These are phyloP conservation scores for Xenosphaeropsis pyriputrescens DNA, from an alignment of 2,329 filamentous ascomycete species.

Conservation along the genomic window DNA sequence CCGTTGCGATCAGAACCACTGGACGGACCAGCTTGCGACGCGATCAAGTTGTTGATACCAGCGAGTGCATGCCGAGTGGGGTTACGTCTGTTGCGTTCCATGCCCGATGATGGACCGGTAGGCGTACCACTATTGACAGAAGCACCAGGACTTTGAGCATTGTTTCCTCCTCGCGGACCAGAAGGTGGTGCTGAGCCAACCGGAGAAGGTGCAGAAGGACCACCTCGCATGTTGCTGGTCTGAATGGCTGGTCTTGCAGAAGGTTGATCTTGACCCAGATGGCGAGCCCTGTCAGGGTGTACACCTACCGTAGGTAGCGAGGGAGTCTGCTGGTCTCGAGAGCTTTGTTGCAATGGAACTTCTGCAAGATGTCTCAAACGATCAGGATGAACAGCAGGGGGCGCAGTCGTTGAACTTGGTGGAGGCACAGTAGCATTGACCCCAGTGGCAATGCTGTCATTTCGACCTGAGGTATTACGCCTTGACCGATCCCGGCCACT, in stretches of 20 bases:
- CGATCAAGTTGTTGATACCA: conserved; percentile 43
- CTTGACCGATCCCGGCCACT: conserved; percentile 12
- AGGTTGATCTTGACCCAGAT: conserved; percentile 4
- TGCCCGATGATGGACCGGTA: conserved; percentile 18
- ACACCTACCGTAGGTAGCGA: conserved; percentile 15
- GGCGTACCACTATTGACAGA: too few species aligned
- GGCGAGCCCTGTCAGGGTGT: conserved; percentile 17
- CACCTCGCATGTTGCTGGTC: conserved; percentile 17
- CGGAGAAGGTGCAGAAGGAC: conserved; percentile 16
- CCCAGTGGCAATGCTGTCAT: conserved; percentile 9
- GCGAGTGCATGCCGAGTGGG: conserved; percentile 33
- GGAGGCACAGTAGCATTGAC: conserved; percentile 4
- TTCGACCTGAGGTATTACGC: conserved; percentile 1
- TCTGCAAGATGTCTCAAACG: conserved; percentile 30
- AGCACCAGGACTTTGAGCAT: too few species aligned
- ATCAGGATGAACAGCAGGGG: conserved; percentile 27
- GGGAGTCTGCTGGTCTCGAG: conserved; percentile 15
- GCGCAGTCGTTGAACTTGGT: conserved; percentile 9
- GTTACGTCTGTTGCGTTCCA: conserved; percentile 14
- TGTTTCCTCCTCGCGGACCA: conserved; percentile 12
- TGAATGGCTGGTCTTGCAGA: conserved; percentile 7
- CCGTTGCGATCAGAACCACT: conserved; percentile 16
- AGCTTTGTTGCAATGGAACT: conserved; percentile 14
- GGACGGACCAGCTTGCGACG: conserved; percentile 29
- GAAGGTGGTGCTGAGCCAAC: conserved; percentile 13